Conservation (phyloP, 345 rosid genomes). For the Anacardium occidentale region DNA sequence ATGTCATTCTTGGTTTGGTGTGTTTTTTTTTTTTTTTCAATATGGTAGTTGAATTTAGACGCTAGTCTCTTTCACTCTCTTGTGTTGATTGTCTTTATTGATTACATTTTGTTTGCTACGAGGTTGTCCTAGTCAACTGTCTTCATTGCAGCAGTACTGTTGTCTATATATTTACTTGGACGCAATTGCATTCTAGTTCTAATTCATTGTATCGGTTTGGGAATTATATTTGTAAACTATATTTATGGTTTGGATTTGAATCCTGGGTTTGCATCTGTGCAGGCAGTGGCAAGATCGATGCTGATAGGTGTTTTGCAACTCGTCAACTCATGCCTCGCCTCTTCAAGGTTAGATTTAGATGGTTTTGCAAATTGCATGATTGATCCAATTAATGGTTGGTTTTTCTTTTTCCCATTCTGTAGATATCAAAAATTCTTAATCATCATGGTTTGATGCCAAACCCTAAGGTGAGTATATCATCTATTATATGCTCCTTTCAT, state of each 20-base stretch:
- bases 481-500: neutral
- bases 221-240: neutral
- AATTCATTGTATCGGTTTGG: neutral
- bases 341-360: conserved; percentile 55
- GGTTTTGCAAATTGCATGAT: conserved; percentile 3
- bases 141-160: neutral
- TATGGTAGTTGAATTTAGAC: neutral
- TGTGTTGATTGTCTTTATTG: neutral
- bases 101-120: neutral
- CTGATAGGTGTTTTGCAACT: conserved; percentile 82
- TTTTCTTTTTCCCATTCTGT: conserved; percentile 21
- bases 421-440: conserved; percentile 89
- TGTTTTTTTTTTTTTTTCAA: neutral
- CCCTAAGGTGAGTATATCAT: conserved; percentile 58
- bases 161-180: neutral
- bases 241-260: conserved; percentile 17
- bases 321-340: conserved; percentile 72
- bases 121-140: neutral
- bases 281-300: conserved; percentile 79
- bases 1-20: neutral
- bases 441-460: conserved; percentile 88
- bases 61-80: neutral
- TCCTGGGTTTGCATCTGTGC: conserved; percentile 27
- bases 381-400: neutral
- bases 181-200: neutral